phyloP scores from a whole-genome alignment of 768 basidiomycete species.

The Vishniacozyma victoriae region DNA sequence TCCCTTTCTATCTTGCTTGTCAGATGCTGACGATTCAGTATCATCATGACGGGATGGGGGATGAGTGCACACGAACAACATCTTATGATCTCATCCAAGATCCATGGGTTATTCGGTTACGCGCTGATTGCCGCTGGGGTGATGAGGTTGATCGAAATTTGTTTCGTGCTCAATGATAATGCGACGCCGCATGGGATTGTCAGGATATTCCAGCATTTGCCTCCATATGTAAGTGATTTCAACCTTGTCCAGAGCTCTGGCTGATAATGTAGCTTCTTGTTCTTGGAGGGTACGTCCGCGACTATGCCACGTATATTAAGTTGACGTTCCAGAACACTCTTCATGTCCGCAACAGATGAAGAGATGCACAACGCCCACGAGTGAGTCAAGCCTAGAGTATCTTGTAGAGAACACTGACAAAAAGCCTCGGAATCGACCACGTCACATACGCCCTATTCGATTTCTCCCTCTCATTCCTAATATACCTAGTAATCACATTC shows the following conservation, averaged over 20 bases:
- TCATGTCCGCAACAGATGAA: slow-evolving; percentile 93
- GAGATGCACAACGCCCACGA: slow-evolving; percentile 67
- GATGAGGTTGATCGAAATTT: slow-evolving; percentile 74
- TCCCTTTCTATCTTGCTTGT: slow-evolving; percentile 1
- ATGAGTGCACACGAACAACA: slow-evolving; percentile 87
- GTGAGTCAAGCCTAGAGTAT: slow-evolving; percentile 13
- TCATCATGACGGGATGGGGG: slow-evolving; percentile 84
- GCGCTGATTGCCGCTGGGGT: slow-evolving; percentile 78
- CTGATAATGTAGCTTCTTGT: slow-evolving; percentile 58
- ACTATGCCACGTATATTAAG: background rate
- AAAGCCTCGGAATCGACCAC: slow-evolving; percentile 67
- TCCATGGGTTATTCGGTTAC: slow-evolving; percentile 77
- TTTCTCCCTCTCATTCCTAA: slow-evolving; percentile 63
- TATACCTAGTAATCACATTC: slow-evolving; percentile 67
- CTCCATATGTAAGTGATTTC: slow-evolving; percentile 67
- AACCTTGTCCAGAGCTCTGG: background rate
- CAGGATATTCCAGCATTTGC: slow-evolving; percentile 73
- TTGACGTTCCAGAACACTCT: slow-evolving; percentile 57
- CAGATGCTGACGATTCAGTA: slow-evolving; percentile 49
- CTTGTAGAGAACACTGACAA: background rate
- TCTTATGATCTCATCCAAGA: slow-evolving; percentile 68
- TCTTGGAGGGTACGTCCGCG: slow-evolving; percentile 64
- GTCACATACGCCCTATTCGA: slow-evolving; percentile 79
- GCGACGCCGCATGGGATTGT: slow-evolving; percentile 47
- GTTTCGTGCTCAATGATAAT: slow-evolving; percentile 57